Base-by-base conservation (phyloP, 768 basidiomycete species). In the Pholiota microspora region DNA sequence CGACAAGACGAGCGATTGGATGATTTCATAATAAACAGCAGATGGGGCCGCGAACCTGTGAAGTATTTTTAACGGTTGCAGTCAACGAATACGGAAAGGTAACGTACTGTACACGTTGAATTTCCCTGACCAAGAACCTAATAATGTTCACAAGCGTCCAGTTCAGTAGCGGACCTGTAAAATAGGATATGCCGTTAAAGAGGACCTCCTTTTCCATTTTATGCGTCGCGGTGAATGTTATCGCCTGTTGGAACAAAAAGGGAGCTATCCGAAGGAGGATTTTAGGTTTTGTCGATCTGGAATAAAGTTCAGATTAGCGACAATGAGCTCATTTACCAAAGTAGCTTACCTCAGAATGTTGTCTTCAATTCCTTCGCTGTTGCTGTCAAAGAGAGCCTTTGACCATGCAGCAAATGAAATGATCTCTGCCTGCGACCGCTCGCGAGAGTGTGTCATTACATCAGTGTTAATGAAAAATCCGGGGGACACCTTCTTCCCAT, bases 351-450 rank as follows among this genome's bases (percentile, higher is more conserved):
- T 75, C 23, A 88, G 71, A 52, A 90, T 88, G 12, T 80, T 84
- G 61, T 93, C 91, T 59, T 92, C 91, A 24, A 93, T 92, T 1
- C 91, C 91, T 65, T 92, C 91, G 58, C 82, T 90, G 55, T 73
- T 75, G 46, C 73, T 83, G 64, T 91, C 89, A 65, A 92, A 92
- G 24, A 93, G 72, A 0, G 88, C 86, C 62, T 89, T 91, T 60
- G 78, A 83, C 91, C 91, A 93, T 7, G 75, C 72, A 29, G 68
- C 64, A 58, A 83, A 82, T 16, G 77, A 75, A 36, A 57, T 56
- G 35, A 69, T 62, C 35, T 82, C 80, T 47, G 81, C 79, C 27
- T 58, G 60, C 15, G 74, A 67, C 8, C 82, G 66, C 18, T 73
- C 72, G 7, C 40, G 21, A 42, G 78, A 75, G 0, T 73, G 64